phyloP scores from a whole-genome alignment of 2,329 filamentous ascomycete genomes.

The Phoma sp. region DNA sequence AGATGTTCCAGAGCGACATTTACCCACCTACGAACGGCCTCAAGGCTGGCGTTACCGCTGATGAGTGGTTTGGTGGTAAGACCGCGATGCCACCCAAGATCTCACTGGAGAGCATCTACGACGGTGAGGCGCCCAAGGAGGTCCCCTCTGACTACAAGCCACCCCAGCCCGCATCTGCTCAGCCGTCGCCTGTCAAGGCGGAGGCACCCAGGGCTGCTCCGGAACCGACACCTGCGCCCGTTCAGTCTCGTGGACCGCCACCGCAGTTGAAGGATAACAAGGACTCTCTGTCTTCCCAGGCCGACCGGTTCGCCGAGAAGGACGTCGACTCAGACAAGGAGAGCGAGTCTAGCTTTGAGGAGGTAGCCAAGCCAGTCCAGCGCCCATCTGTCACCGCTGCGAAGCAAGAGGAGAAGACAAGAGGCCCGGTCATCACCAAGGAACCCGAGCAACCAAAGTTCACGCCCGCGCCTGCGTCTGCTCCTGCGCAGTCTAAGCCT shows the following conservation, averaged over 20 bases:
- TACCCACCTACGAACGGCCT: conserved; percentile 84
- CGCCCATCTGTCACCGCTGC: conserved; percentile 54
- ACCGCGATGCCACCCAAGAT: conserved; percentile 87
- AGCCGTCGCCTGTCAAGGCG: conserved; percentile 58
- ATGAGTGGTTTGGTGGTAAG: conserved; percentile 88
- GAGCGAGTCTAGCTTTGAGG: conserved; percentile 84
- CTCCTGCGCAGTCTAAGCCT: conserved; percentile 45
- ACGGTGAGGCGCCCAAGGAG: conserved; percentile 80
- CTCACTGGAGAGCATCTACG: conserved; percentile 89
- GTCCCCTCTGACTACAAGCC: conserved; percentile 73
- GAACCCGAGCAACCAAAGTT: conserved; percentile 56
- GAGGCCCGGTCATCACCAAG: conserved; percentile 38
- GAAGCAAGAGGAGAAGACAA: conserved; percentile 50
- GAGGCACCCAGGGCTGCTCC: conserved; percentile 57
- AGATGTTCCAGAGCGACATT: conserved; percentile 96
- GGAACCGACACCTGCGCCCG: conserved; percentile 57
- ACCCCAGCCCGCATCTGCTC: conserved; percentile 46
- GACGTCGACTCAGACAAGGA: conserved; percentile 67
- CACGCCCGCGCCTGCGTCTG: conserved; percentile 44
- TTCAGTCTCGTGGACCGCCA: conserved; percentile 60
- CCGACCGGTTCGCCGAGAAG: conserved; percentile 83
- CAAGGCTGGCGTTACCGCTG: conserved; percentile 78
- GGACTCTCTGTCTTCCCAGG: conserved; percentile 82
- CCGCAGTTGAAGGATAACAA: conserved; percentile 84
- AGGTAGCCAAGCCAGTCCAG: conserved; percentile 76